Base-by-base conservation (phyloP, 306 rosid genomes). In the Purshia tridentata region DNA sequence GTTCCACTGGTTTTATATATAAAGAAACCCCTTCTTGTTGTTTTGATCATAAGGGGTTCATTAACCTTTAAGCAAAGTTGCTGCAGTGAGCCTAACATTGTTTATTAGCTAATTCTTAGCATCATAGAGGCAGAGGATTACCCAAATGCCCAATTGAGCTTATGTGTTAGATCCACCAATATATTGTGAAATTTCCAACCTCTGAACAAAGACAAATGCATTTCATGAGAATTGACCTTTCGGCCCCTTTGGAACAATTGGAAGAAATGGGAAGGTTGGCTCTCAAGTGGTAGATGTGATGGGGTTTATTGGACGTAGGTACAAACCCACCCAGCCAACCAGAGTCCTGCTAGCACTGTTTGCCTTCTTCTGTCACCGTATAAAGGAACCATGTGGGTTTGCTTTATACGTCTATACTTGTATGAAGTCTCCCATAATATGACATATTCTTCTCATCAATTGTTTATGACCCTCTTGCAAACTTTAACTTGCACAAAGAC, bases 271-370 rank as follows among this genome's bases (percentile, higher is more conserved):
- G 41, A 20, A 4, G 56, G 51, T 9, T 63, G 51, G 68, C 51
- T 63, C 47, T 22, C 67, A 14, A 35, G 53, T 47, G 74, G 23
- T 14, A 56, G 73, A 67, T 41, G 68, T 41, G 70, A 52, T 4
- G 55, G 72, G 53, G 66, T 68, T 74, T 18, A 47, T 13, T 39
- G 76, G 76, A 70, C 23, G 37, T 54, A 68, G 80, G 76, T 65
- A 56, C 69, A 74, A 39, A 75, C 75, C 48, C 65, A 48, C 22
- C 35, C 56, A 45, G 72, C 71, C 79, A 73, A 69, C 41, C 49
- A 55, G 59, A 71, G 62, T 55, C 52, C 67, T 55, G 55, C 53
- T 18, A 44, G 16, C 18, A 47, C 53, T 54, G 65, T 64, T 64
- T 72, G 68, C 63, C 9, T 42, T 16, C 47, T 49, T 12, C 35